Evolutionary conservation across 192 early-diverging fungal genomes (phyloP).

Genomic region (Linnemannia elongata): DNA sequence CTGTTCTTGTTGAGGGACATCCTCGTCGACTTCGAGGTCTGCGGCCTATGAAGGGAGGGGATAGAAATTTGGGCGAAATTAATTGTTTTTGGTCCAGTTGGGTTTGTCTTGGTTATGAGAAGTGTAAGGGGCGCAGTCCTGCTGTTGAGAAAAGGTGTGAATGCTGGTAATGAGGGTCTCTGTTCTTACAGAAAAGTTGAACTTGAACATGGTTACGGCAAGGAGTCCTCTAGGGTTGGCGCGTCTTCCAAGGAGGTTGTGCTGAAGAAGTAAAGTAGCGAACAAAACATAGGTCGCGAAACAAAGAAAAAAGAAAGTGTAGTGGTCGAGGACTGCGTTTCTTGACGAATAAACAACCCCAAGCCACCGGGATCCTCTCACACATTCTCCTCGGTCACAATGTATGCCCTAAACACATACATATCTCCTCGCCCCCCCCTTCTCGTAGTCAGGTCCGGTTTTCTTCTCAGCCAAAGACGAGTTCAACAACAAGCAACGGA

Average conservation of each 20-base stretch:
- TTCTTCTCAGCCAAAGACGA: not conserved
- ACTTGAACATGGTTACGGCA: constrained; percentile 47
- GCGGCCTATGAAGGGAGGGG: constrained; percentile 30
- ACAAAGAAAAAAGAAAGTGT: constrained; percentile 3
- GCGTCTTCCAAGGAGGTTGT: not conserved
- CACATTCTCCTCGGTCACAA: not conserved
- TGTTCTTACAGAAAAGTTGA: constrained; percentile 50
- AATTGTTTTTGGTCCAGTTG: not conserved
- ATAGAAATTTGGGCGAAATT: not conserved
- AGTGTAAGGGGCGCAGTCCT: not conserved
- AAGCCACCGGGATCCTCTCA: constrained; percentile 51
- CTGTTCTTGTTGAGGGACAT: constrained; percentile 24
- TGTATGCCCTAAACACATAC: not conserved
- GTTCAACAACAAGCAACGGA: not conserved
- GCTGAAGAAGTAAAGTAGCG: not conserved
- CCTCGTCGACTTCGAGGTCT: constrained; percentile 51
- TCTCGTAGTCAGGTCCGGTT: constrained; percentile 5
- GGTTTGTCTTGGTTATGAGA: not conserved
- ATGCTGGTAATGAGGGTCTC: not conserved
- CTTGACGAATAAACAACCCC: constrained; percentile 17
- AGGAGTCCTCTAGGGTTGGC: not conserved
- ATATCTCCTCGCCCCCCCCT: not conserved
- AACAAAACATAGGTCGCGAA: not conserved
- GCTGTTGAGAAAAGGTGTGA: not conserved
- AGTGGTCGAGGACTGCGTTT: constrained; percentile 6